Conservation (phyloP, 768 basidiomycete genomes). For the Lyophyllum decastes region DNA sequence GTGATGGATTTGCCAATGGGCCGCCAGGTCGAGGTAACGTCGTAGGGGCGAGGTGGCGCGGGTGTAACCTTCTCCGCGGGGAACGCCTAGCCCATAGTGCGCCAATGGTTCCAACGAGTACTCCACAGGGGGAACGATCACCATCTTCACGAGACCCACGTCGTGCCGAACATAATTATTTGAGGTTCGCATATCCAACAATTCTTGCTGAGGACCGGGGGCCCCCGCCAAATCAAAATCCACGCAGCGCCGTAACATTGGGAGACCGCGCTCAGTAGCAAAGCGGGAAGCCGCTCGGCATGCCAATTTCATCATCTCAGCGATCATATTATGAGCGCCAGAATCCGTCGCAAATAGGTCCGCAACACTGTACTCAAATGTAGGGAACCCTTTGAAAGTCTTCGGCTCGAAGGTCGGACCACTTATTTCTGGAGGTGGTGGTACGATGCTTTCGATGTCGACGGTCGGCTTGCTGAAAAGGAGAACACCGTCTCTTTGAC, state of each 20-base stretch:
- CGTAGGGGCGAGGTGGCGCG: constrained; percentile 87
- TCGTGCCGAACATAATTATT: constrained; percentile 44
- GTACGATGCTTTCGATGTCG: constrained; percentile 26
- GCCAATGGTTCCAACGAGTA: constrained; percentile 55
- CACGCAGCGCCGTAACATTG: constrained; percentile 60
- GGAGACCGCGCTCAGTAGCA: constrained; percentile 57
- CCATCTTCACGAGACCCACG: constrained; percentile 30
- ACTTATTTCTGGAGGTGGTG: constrained; percentile 29
- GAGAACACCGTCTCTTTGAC: constrained; percentile 25
- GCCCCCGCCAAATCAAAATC: constrained; percentile 29
- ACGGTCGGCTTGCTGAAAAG: constrained; percentile 21
- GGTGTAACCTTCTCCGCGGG: constrained; percentile 75
- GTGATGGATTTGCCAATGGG: constrained; percentile 94
- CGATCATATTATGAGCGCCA: constrained; percentile 60
- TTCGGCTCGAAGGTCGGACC: constrained; percentile 30
- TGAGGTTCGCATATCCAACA: constrained; percentile 51
- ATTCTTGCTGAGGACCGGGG: constrained; percentile 36
- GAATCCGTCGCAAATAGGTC: constrained; percentile 20
- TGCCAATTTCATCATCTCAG: constrained; percentile 83
- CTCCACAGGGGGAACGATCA: constrained; percentile 34
- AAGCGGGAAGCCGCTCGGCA: constrained; percentile 76
- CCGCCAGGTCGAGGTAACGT: constrained; percentile 77
- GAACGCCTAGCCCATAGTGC: constrained; percentile 74
- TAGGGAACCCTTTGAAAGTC: constrained; percentile 52
- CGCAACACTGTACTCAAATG: constrained; percentile 45